These are phyloP conservation scores for Tagetes erecta DNA, from an alignment of 129 eudicot genomes.

Conservation along the genomic window DNA sequence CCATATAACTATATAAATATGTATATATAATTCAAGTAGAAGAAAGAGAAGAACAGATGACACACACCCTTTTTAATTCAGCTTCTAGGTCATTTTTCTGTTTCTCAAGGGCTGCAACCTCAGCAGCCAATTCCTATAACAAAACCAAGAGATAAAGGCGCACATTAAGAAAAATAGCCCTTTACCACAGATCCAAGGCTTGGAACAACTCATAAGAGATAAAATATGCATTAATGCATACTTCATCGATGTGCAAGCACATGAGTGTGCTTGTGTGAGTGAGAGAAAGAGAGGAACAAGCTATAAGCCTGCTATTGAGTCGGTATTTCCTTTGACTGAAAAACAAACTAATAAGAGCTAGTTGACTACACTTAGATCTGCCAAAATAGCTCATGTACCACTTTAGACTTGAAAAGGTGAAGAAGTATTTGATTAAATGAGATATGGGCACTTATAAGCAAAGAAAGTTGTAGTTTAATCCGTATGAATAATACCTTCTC, in stretches of 20 bases:
- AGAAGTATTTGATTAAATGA: not conserved
- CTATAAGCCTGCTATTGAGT: not conserved
- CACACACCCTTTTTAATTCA: slow-evolving; percentile 69
- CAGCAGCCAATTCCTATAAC: slow-evolving; percentile 78
- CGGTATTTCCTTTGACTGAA: not conserved
- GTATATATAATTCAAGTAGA: not conserved
- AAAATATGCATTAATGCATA: not conserved
- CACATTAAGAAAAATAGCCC: not conserved
- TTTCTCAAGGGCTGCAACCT: slow-evolving; percentile 84
- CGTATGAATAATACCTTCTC: slow-evolving; percentile 71
- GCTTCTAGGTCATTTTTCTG: slow-evolving; percentile 91
- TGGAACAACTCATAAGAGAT: not conserved
- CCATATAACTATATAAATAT: slow-evolving; percentile 1
- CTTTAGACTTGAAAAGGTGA: not conserved
- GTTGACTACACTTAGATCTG: not conserved
- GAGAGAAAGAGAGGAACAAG: not conserved
- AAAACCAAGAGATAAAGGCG: slow-evolving; percentile 5
- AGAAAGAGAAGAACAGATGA: not conserved
- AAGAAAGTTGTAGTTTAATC: not conserved
- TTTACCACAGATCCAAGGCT: not conserved
- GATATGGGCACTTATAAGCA: not conserved
- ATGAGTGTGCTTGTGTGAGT: not conserved
- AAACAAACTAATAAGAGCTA: not conserved
- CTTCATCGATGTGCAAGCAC: not conserved
- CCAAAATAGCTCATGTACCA: not conserved